A percentile compares a stretch with the other conserved stretches of the same genome.
Conservation (phyloP, 345 rosid genomes). For the Hibiscus mutabilis region DNA sequence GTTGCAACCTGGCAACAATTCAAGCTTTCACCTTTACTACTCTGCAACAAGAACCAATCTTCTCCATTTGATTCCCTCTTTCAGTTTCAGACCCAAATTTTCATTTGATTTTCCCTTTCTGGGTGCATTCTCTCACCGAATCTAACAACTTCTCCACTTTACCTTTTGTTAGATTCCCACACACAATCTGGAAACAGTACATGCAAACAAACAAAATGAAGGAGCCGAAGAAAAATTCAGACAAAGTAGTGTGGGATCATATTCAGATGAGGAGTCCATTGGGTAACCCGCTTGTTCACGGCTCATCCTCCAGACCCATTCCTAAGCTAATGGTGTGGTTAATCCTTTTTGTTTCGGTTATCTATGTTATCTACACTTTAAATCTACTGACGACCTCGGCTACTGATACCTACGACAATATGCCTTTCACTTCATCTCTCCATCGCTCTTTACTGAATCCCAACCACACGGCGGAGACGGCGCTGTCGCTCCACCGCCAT, state of each 20-base stretch:
- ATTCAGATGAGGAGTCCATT: conserved; percentile 34
- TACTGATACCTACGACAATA: neutral
- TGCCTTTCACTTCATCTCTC: conserved; percentile 17
- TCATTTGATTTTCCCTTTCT: conserved; percentile 3
- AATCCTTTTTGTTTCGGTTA: conserved; percentile 58
- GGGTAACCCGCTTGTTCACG: conserved; percentile 24
- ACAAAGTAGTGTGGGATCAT: conserved; percentile 56
- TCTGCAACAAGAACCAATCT: neutral
- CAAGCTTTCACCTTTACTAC: conserved; percentile 17
- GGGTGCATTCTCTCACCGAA: conserved; percentile 4
- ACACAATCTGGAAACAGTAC: neutral
- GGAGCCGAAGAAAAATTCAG: conserved; percentile 44
- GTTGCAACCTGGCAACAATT: conserved; percentile 22
- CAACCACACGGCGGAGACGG: conserved; percentile 13
- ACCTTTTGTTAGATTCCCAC: neutral
- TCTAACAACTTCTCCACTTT: neutral
- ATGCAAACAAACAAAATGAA: conserved; percentile 20
- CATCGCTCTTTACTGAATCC: conserved; percentile 10
- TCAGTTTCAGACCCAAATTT: neutral
- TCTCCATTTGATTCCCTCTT: neutral
- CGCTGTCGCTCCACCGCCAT: neutral
- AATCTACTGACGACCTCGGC: conserved; percentile 62
- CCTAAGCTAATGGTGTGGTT: conserved; percentile 62
- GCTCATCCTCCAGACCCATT: conserved; percentile 37
- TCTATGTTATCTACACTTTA: conserved; percentile 76